Base-by-base conservation (phyloP, 2,329 filamentous ascomycete genomes). In the Aspergillus flavus region DNA sequence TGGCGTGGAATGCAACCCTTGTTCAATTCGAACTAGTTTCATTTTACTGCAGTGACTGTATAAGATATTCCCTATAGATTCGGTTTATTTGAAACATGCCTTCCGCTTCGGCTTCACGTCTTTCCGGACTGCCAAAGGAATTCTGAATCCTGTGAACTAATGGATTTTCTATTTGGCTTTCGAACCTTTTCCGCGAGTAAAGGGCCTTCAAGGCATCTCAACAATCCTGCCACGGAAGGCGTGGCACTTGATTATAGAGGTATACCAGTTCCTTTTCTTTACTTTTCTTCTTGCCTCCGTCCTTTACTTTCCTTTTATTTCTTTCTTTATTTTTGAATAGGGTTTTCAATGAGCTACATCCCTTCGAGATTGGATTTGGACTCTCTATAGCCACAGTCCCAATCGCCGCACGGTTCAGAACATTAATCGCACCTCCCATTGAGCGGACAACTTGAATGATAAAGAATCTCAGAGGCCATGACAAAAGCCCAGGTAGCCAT, bases 61-160 rank as follows among this genome's bases (percentile, higher is more conserved):
- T 4, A 9, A 32, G 7, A 10, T n/a, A n/a, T 43, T n/a, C 19
- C 41, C 21, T 21, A n/a, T 3, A 21, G 10, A n/a, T 21, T 21
- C 41, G 2, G 21, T 46, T 21, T 23, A 46, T 23, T 23, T 12
- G 43, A 23, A 46, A 46, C 43, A 4, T 2, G n/a, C n/a, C n/a
- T 6, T 14, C 1, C 10, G 43, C 41, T 14, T 43, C 11, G 19
- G 41, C 0, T 21, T 43, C 7, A 11, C 7, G 7, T n/a, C 41
- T 1, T 19, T 2, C 3, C 11, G 7, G 2, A 1, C 19, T 4
- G 19, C 0, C 0, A 43, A 10, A n/a, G 2, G 6, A 43, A 6
- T 10, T 7, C 9, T 9, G 7, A 43, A 6, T 21, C 7, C 19
- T 10, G 7, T 1, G 41, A 21, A 11, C 11, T 7, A n/a, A 43